These are phyloP conservation scores for Pleurotus salmoneostramineus DNA, from an alignment of 768 basidiomycete species.

Conservation along the genomic window DNA sequence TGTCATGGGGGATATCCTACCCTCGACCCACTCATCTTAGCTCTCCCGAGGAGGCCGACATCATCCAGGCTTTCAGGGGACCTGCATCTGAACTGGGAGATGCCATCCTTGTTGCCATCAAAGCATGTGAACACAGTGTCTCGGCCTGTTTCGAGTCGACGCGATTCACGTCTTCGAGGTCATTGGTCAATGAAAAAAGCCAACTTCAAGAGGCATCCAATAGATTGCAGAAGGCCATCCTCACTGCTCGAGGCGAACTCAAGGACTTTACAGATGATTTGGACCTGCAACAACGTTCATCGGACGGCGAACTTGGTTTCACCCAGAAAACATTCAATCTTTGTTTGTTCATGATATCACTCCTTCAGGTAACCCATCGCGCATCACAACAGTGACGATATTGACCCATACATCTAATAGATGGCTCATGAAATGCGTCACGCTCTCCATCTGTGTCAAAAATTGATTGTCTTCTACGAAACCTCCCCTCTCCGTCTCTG, in stretches of 20 bases:
- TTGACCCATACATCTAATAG: conserved; percentile 15
- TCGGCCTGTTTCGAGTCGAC: conserved; percentile 21
- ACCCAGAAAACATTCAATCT: conserved; percentile 27
- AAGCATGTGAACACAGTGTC: conserved; percentile 27
- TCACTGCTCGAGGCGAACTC: conserved; percentile 25
- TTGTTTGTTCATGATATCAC: conserved; percentile 36
- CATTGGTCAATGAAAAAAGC: conserved; percentile 11
- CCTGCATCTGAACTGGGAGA: conserved; percentile 29
- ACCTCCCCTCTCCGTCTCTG: conserved; percentile 29
- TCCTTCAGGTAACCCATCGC: conserved; percentile 34
- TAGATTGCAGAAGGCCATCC: conserved; percentile 17
- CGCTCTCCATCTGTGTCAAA: conserved; percentile 28
- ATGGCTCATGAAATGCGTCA: conserved; percentile 37
- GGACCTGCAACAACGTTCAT: conserved; percentile 19
- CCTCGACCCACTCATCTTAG: conserved; percentile 9
- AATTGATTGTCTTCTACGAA: conserved; percentile 25
- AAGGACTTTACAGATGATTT: conserved; percentile 25
- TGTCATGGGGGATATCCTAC: conserved; percentile 36
- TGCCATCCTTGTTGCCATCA: conserved; percentile 30
- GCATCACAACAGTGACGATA: not conserved
- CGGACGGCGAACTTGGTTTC: conserved; percentile 16
- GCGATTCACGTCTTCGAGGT: not conserved
- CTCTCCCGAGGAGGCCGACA: conserved; percentile 8
- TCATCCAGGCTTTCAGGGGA: conserved; percentile 17
- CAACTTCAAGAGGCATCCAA: conserved; percentile 14